Percentiles rank a stretch among this genome's conserved stretches.
Evolutionary conservation across 345 rosid species (phyloP).

Genomic region (Hypericum androsaemum): DNA sequence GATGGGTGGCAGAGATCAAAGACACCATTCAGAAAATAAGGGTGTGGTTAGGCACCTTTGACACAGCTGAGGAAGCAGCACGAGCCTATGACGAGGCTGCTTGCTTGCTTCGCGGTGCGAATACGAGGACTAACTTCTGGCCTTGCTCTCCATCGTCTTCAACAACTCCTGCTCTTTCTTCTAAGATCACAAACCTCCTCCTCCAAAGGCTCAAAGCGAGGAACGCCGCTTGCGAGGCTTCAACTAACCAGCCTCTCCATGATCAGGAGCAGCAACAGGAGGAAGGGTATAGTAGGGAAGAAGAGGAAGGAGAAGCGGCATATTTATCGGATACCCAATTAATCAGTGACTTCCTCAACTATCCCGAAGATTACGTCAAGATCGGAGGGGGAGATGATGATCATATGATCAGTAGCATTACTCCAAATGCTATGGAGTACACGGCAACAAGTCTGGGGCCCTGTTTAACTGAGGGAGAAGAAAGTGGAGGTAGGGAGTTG

Average conservation of each 20-base stretch:
- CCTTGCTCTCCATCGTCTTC: slow-evolving; percentile 35
- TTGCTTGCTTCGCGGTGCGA: slow-evolving; percentile 42
- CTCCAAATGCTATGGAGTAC: slow-evolving; percentile 12
- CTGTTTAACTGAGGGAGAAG: slow-evolving; percentile 28
- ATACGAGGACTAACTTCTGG: slow-evolving; percentile 45
- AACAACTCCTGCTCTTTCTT: slow-evolving; percentile 37
- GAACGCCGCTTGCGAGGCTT: slow-evolving; percentile 14
- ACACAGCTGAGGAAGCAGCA: slow-evolving; percentile 48
- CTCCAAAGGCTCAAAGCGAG: slow-evolving; percentile 45
- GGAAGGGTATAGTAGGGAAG: slow-evolving; percentile 11
- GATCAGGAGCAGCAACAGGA: slow-evolving; percentile 2
- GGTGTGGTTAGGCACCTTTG: slow-evolving; percentile 46
- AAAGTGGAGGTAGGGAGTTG: slow-evolving; percentile 8
- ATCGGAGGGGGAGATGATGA: background rate
- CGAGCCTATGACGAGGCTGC: slow-evolving; percentile 61
- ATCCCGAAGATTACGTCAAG: slow-evolving; percentile 21
- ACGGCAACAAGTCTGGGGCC: slow-evolving; percentile 21
- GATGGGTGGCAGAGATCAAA: slow-evolving; percentile 57
- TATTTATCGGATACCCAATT: slow-evolving; percentile 25
- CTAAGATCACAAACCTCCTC: slow-evolving; percentile 45
- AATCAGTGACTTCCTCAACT: slow-evolving; percentile 30
- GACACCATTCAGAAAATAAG: slow-evolving; percentile 52
- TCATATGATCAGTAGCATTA: background rate
- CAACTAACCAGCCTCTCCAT: slow-evolving; percentile 3
- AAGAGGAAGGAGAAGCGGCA: slow-evolving; percentile 8